A percentile compares a stretch with the other conserved stretches of the same genome.
These are phyloP conservation scores for Xylaria flabelliformis DNA, from an alignment of 495 filamentous ascomycete species.

Conservation along the genomic window DNA sequence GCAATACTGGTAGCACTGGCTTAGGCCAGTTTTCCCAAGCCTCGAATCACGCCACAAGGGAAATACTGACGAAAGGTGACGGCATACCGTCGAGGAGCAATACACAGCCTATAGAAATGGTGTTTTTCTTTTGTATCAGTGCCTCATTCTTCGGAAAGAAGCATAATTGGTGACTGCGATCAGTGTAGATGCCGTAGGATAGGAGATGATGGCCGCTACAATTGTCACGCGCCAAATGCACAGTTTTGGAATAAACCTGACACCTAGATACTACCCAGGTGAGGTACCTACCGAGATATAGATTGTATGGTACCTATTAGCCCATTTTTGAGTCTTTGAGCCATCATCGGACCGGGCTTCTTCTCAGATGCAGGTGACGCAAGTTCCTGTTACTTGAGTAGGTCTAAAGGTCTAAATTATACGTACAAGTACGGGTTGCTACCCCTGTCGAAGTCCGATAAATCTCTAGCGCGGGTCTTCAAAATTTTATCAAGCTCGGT, in stretches of 20 bases:
- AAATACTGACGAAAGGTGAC: constrained; percentile 22
- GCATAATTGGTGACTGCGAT: background rate
- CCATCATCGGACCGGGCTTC: constrained; percentile 6
- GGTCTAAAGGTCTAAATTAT: too few relatives aligned
- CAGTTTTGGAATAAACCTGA: constrained; percentile 6
- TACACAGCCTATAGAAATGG: constrained; percentile 14
- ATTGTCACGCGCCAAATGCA: background rate
- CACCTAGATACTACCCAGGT: constrained; percentile 11
- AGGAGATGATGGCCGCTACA: background rate
- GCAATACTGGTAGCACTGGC: background rate
- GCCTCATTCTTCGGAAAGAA: background rate
- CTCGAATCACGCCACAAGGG: constrained; percentile 13
- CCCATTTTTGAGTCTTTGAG: background rate
- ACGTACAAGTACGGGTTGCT: background rate
- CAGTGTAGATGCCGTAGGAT: background rate
- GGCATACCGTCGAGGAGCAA: constrained; percentile 6
- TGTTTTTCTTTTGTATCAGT: background rate
- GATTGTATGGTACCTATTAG: background rate
- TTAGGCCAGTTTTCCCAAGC: background rate
- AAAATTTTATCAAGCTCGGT: constrained; percentile 24
- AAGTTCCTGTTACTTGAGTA: background rate
- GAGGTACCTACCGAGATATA: constrained; percentile 4
- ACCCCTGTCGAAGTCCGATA: constrained; percentile 1
- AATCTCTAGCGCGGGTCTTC: constrained; percentile 18
- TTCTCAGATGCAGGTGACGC: constrained; percentile 19